phyloP scores from a whole-genome alignment of 1,284 basidiomycete species.

The Puccinia triticina region DNA sequence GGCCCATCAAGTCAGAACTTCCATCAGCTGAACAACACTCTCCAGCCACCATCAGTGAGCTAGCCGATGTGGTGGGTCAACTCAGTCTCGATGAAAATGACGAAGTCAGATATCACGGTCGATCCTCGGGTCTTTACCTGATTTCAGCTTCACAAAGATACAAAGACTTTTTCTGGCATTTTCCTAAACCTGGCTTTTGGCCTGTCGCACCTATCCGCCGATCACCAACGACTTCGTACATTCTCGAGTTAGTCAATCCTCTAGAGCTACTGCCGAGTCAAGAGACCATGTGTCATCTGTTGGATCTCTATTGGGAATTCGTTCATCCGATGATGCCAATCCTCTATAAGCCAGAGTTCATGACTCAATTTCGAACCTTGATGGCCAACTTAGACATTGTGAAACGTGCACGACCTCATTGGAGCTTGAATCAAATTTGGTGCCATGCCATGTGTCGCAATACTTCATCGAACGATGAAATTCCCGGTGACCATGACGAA shows the following conservation, averaged over 20 bases:
- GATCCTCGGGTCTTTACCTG: conserved; percentile 69
- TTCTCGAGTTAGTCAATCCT: conserved; percentile 60
- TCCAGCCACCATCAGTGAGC: conserved; percentile 51
- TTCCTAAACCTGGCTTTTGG: conserved; percentile 80
- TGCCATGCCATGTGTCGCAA: conserved; percentile 52
- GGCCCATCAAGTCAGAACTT: background rate
- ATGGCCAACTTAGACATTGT: conserved; percentile 55
- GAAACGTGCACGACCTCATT: conserved; percentile 52
- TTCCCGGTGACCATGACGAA: conserved; percentile 20
- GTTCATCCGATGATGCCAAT: conserved; percentile 75
- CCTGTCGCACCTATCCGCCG: conserved; percentile 67
- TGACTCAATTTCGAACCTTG: conserved; percentile 65
- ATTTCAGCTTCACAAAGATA: conserved; percentile 71
- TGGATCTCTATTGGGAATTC: conserved; percentile 75
- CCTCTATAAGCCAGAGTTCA: conserved; percentile 71
- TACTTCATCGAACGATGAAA: conserved; percentile 49
- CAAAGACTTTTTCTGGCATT: conserved; percentile 79
- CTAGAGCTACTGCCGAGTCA: conserved; percentile 62
- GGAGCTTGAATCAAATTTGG: conserved; percentile 61
- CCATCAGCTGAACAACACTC: conserved; percentile 44
- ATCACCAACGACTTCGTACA: conserved; percentile 58
- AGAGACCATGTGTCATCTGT: conserved; percentile 68
- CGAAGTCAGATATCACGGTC: conserved; percentile 66
- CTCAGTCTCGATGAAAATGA: conserved; percentile 79
- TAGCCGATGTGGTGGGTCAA: conserved; percentile 76